Conservation (phyloP, 176 grass and related monocot species). For the Triticum monococcum region DNA sequence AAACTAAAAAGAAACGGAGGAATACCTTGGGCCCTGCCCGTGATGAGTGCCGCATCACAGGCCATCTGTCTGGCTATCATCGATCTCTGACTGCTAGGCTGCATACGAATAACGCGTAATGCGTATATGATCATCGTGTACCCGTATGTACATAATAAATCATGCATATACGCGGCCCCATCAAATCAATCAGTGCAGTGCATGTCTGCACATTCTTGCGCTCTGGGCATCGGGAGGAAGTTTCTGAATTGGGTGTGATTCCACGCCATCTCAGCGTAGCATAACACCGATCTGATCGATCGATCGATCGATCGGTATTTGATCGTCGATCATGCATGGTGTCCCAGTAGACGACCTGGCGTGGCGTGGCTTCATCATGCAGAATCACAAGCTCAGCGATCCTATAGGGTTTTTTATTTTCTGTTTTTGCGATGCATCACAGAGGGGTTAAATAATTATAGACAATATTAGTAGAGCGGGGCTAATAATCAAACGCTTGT, state of each 20-base stretch:
- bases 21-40: constrained; percentile 12
- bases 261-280: not conserved
- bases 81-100: not conserved
- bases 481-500: not conserved
- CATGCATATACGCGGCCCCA: not conserved
- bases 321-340: no score
- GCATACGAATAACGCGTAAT: not conserved
- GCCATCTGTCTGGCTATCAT: not conserved
- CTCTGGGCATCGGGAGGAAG: not conserved
- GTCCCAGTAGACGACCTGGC: not conserved
- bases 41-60: constrained; percentile 13
- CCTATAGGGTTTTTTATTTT: not conserved
- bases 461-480: not conserved
- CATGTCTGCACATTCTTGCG: not conserved
- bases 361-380: not conserved
- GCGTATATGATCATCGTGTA: not conserved
- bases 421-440: no score
- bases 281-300: not conserved
- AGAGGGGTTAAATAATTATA: not conserved
- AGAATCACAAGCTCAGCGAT: not conserved
- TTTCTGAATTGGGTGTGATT: not conserved
- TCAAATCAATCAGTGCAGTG: not conserved
- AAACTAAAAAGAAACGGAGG: no score
- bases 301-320: no score
- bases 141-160: no score